These are phyloP conservation scores for Penicillium frequentans DNA, from an alignment of 2,329 filamentous ascomycete genomes.

Conservation along the genomic window DNA sequence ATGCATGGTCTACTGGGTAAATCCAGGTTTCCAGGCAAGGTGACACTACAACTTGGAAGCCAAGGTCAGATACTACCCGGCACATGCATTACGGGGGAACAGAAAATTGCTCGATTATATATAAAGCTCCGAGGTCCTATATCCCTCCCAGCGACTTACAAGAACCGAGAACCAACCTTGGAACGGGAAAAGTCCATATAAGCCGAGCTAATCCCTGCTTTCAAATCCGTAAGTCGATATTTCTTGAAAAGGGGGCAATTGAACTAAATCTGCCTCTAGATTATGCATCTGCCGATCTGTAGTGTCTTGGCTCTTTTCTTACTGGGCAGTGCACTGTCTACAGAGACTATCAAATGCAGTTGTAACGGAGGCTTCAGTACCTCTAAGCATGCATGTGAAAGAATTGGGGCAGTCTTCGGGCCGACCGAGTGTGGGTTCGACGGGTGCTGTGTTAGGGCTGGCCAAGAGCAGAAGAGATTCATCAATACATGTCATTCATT, in stretches of 20 bases:
- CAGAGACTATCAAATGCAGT: constrained; percentile 2
- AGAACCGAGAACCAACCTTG: not conserved
- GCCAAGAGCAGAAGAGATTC: not conserved
- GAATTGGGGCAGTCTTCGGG: not conserved
- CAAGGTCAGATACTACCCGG: not conserved
- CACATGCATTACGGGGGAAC: not conserved
- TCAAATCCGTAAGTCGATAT: not conserved
- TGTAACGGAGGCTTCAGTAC: not conserved
- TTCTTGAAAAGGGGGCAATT: not conserved
- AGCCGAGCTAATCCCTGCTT: not conserved
- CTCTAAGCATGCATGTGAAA: constrained; percentile 1
- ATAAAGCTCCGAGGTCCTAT: not conserved
- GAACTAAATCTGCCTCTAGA: not conserved
- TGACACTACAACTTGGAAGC: not conserved
- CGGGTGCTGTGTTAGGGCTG: constrained; percentile 5
- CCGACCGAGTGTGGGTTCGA: constrained; percentile 3
- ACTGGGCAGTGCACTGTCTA: not conserved
- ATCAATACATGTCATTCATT: not conserved
- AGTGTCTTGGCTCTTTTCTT: not conserved
- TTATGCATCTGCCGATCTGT: not conserved
- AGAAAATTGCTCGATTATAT: not conserved
- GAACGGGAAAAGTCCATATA: no score
- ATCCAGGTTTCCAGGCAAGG: not conserved
- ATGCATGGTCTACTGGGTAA: not conserved
- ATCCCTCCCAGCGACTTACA: not conserved